Base-by-base conservation (phyloP, 306 rosid species). In the Hippophae rhamnoides region DNA sequence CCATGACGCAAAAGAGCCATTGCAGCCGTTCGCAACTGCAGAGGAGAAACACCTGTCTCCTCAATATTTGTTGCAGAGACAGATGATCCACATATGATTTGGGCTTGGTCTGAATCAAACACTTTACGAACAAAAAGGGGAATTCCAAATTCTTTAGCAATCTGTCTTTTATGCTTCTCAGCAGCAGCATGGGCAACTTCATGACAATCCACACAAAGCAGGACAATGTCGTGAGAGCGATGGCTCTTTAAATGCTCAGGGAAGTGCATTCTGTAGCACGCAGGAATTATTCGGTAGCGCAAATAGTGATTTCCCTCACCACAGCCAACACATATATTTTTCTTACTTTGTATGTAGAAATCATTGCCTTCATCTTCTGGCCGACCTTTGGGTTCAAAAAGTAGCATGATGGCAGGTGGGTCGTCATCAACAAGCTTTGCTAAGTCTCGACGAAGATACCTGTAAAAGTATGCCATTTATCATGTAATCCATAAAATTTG, bases 161-260 rank as follows among this genome's bases (percentile, higher is more conserved):
- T 65, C 67, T 76, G 68, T 72, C 77, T 88, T 73, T 92, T 92
- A 55, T 92, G 70, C 92, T 80, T 92, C 79, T 92, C 96, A 67
- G 99, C 99, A 71, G 95, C 82, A 54, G 89, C 95, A 84, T 88
- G 99, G 59, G 96, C 93, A 74, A 84, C 77, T 79, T 92, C 99
- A 58, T 92, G 99, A 75, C 96, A 92, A 76, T 92, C 96, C 86
- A 92, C 96, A 56, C 99, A 92, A 69, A 92, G 88, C 57, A 92
- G 81, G 75, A 88, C 90, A 64, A 92, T 92, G 69, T 92, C 96
- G 77, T 88, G 99, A 75, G 99, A 92, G 13, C 96, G 93, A 41
- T 92, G 99, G 72, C 99, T 92, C 74, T 92, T 85, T 78, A 92
- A 74, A 83, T 83, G 95, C 82, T 92, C 99, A 5, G 99, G 96